Evolutionary conservation across 2,329 filamentous ascomycete species (phyloP).

Genomic region (Graphilbum ipis-grandicollis): DNA sequence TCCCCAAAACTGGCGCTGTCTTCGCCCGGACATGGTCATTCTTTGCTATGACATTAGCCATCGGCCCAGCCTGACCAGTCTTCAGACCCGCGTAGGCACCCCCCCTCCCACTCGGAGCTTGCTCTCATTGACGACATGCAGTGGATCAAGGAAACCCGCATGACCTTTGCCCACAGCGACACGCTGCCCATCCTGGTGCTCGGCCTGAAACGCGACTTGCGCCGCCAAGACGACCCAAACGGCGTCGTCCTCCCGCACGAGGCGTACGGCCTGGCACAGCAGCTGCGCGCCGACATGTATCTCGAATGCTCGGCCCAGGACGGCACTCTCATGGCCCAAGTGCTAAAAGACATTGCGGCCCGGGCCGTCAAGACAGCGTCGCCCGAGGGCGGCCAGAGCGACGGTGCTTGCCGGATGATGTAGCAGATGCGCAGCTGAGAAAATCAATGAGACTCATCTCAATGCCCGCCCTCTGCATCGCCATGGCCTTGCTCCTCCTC

Average conservation of each 20-base stretch:
- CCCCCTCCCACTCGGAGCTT: too few species aligned
- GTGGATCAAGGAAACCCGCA: slow-evolving; percentile 40
- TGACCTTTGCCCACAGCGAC: slow-evolving; percentile 27
- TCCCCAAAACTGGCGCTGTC: slow-evolving; percentile 39
- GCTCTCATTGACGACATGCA: too few species aligned
- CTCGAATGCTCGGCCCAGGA: slow-evolving; percentile 46
- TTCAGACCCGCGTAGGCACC: too few species aligned
- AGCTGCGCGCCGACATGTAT: slow-evolving; percentile 43
- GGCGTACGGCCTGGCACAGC: slow-evolving; percentile 36
- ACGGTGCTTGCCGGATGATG: slow-evolving; percentile 34
- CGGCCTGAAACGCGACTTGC: slow-evolving; percentile 42
- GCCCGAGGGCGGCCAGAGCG: slow-evolving; percentile 31
- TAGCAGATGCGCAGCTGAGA: slow-evolving; percentile 14
- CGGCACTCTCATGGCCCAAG: slow-evolving; percentile 37
- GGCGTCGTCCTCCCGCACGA: slow-evolving; percentile 45
- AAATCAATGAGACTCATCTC: too few species aligned
- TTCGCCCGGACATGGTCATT: slow-evolving; percentile 39
- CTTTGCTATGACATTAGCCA: slow-evolving; percentile 46
- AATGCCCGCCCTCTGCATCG: background rate
- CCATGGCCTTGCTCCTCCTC: slow-evolving; percentile 6
- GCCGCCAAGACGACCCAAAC: slow-evolving; percentile 39
- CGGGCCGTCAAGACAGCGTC: slow-evolving; percentile 33
- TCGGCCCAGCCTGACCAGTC: slow-evolving; percentile 37
- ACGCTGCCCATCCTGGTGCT: slow-evolving; percentile 36
- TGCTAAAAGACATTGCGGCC: slow-evolving; percentile 42